Evolutionary conservation across 108 stramenopile species (phyloP).

Genomic region (Thalassiosira profunda): DNA sequence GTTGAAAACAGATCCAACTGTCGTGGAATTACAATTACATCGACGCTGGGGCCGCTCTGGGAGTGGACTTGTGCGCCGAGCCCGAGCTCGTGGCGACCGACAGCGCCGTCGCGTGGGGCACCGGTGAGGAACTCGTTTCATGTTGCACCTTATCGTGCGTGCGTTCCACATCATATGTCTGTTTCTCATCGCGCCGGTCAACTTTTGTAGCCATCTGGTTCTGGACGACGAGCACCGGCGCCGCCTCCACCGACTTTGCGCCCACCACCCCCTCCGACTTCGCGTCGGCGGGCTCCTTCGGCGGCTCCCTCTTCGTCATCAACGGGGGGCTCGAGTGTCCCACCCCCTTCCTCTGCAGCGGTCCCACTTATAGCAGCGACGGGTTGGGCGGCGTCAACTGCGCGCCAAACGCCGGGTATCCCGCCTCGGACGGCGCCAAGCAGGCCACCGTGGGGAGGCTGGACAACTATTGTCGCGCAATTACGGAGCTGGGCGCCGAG

Average conservation of each 20-base stretch:
- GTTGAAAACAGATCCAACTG: too few relatives aligned
- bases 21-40: constrained; percentile 6
- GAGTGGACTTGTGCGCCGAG: background rate
- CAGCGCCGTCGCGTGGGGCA: background rate
- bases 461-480: background rate
- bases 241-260: too few relatives aligned
- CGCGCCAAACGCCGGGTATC: too few relatives aligned
- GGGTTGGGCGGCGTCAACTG: too few relatives aligned
- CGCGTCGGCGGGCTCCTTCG: background rate
- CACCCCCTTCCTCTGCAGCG: too few relatives aligned
- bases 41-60: background rate
- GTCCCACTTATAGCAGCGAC: too few relatives aligned
- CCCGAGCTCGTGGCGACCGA: constrained; percentile 1
- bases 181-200: too few relatives aligned
- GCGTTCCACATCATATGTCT: too few relatives aligned
- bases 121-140: too few relatives aligned
- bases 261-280: background rate
- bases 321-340: constrained; percentile 2
- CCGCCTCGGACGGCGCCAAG: background rate
- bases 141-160: too few relatives aligned
- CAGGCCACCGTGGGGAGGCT: background rate
- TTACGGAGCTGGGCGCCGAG: background rate
- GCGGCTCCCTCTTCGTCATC: too few relatives aligned
- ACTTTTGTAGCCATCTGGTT: constrained; percentile 1
- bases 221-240: background rate